Evolutionary conservation across 1,284 basidiomycete species (phyloP).

Genomic region (Tranzscheliella williamsii): DNA sequence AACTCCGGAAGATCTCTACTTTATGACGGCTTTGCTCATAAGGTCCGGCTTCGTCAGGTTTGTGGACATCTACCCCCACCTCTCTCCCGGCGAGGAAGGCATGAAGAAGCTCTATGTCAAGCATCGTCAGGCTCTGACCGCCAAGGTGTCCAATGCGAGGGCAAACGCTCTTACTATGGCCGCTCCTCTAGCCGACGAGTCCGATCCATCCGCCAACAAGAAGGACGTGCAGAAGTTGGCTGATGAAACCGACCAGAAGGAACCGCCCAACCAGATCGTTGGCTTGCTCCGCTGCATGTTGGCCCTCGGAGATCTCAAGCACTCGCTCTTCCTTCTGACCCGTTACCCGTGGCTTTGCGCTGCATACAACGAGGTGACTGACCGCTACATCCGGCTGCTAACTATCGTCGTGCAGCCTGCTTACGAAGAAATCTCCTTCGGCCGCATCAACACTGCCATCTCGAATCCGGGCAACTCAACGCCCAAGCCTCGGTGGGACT

Average conservation of each 20-base stretch:
- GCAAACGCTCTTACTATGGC: conserved; percentile 81
- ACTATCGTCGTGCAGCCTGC: conserved; percentile 51
- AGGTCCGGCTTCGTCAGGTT: conserved; percentile 82
- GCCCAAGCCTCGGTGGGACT: conserved; percentile 56
- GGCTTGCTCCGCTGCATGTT: conserved; percentile 80
- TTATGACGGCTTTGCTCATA: conserved; percentile 83
- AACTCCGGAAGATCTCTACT: conserved; percentile 75
- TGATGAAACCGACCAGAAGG: conserved; percentile 64
- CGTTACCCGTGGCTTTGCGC: conserved; percentile 85
- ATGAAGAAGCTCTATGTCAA: conserved; percentile 67
- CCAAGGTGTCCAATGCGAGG: conserved; percentile 68
- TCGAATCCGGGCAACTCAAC: conserved; percentile 60
- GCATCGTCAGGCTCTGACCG: conserved; percentile 71
- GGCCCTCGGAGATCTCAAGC: conserved; percentile 78
- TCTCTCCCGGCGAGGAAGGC: conserved; percentile 62
- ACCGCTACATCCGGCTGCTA: conserved; percentile 65
- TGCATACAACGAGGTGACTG: conserved; percentile 76
- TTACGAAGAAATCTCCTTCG: conserved; percentile 37
- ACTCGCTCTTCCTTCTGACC: conserved; percentile 76
- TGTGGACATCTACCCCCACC: conserved; percentile 83
- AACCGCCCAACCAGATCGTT: conserved; percentile 76
- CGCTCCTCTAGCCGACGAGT: conserved; percentile 74
- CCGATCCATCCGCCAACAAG: conserved; percentile 31
- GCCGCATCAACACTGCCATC: conserved; percentile 69
- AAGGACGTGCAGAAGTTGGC: conserved; percentile 54